phyloP scores from a whole-genome alignment of 306 rosid species.

The Cajanus cajan region DNA sequence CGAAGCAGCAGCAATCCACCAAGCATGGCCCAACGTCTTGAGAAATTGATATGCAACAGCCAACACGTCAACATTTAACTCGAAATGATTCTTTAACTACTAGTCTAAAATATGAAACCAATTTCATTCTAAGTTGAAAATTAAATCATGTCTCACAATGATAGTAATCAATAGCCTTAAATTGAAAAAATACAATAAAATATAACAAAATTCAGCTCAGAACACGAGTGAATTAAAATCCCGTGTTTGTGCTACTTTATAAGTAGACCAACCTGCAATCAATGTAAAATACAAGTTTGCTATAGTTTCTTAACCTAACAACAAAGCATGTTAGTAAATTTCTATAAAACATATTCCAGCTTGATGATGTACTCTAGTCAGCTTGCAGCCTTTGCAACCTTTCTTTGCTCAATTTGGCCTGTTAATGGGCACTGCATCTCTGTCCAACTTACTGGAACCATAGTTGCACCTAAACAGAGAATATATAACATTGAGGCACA shows the following conservation, averaged over 20 bases:
- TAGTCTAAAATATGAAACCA: not conserved
- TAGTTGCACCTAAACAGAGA: constrained; percentile 56
- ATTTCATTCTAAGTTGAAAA: not conserved
- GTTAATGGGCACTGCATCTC: constrained; percentile 90
- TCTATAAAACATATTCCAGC: constrained; percentile 25
- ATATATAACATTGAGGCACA: constrained; percentile 28
- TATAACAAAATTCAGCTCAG: not conserved
- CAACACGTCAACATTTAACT: not conserved
- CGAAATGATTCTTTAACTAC: not conserved
- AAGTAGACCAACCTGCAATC: constrained; percentile 14
- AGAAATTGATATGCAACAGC: not conserved
- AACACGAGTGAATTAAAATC: not conserved
- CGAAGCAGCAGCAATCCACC: not conserved
- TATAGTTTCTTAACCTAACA: constrained; percentile 22
- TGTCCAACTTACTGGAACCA: constrained; percentile 92
- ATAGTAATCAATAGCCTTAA: not conserved
- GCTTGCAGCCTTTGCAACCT: constrained; percentile 80
- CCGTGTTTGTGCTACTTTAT: not conserved
- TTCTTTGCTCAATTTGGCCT: constrained; percentile 83
- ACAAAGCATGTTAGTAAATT: constrained; percentile 31
- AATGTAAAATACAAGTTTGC: constrained; percentile 21
- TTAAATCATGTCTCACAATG: not conserved
- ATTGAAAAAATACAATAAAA: not conserved
- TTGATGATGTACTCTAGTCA: constrained; percentile 35
- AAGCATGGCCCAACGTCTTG: not conserved